Percentiles rank a stretch among this genome's conserved stretches.
These are phyloP conservation scores for Exophiala sideris DNA, from an alignment of 2,329 filamentous ascomycete genomes.

Conservation along the genomic window DNA sequence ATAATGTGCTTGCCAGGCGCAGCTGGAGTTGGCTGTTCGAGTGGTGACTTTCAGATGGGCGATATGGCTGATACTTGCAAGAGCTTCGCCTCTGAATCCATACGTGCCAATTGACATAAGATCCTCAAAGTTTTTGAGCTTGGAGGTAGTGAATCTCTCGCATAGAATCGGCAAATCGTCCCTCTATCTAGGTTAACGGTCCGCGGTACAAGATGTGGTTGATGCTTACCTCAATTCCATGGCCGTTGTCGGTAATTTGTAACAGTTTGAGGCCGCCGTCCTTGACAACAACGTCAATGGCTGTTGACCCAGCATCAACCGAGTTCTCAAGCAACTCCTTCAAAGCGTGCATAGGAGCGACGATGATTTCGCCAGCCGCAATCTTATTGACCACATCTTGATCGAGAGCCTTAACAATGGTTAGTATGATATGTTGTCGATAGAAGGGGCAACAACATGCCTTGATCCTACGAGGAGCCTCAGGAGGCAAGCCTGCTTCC, in stretches of 20 bases:
- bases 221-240: constrained; percentile 77
- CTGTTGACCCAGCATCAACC: constrained; percentile 92
- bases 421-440: constrained; percentile 9
- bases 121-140: constrained; percentile 90
- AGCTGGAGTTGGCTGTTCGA: constrained; percentile 79
- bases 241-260: constrained; percentile 96
- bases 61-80: constrained; percentile 98
- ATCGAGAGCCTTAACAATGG: constrained; percentile 67
- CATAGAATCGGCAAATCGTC: constrained; percentile 90
- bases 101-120: constrained; percentile 87
- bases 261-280: constrained; percentile 92
- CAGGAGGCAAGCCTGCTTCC: constrained; percentile 36
- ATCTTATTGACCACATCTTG: constrained; percentile 98
- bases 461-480: constrained; percentile 50
- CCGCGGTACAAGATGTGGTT: not conserved
- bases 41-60: constrained; percentile 94
- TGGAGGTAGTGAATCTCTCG: constrained; percentile 94
- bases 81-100: constrained; percentile 92
- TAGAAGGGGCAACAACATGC: constrained; percentile 33
- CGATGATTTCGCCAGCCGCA: constrained; percentile 95
- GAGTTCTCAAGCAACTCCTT: constrained; percentile 97
- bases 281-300: constrained; percentile 85
- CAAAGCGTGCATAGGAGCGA: constrained; percentile 90
- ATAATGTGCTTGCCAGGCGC: constrained; percentile 89
- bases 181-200: constrained; percentile 55